phyloP scores from a whole-genome alignment of 305 asterid genomes.

The Solanum chacoense region DNA sequence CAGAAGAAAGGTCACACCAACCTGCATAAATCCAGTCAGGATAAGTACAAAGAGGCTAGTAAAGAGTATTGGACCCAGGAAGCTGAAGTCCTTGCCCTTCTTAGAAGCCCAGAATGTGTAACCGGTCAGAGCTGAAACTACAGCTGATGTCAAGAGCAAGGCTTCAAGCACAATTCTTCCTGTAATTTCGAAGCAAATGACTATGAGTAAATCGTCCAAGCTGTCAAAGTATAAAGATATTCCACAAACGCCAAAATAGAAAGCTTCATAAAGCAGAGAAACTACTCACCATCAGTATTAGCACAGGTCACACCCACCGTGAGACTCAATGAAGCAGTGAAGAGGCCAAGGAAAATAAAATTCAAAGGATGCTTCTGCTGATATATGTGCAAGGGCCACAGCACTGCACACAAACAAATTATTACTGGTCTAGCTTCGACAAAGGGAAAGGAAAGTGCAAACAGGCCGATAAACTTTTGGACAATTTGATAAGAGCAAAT shows the following conservation, averaged over 20 bases:
- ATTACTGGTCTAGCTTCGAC: neutral
- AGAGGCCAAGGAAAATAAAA: constrained; percentile 81
- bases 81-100: constrained; percentile 93
- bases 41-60: constrained; percentile 75
- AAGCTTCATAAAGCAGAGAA: neutral
- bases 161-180: constrained; percentile 90
- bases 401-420: constrained; percentile 25
- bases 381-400: constrained; percentile 82
- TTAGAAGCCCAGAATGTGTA: constrained; percentile 98
- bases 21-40: constrained; percentile 80
- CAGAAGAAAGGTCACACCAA: constrained; percentile 6
- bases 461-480: neutral
- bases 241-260: neutral
- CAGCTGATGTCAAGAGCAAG: constrained; percentile 79
- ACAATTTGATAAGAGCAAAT: neutral
- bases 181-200: constrained; percentile 13
- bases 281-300: constrained; percentile 65
- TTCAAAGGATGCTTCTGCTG: constrained; percentile 92
- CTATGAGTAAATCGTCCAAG: neutral
- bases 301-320: constrained; percentile 90
- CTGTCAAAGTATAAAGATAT: neutral
- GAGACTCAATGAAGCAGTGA: constrained; percentile 67
- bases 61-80: constrained; percentile 82
- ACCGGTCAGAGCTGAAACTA: constrained; percentile 70
- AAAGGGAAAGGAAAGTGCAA: neutral